Base-by-base conservation (phyloP, 202 grass and related monocot species). In the Saccharum hybrid region DNA sequence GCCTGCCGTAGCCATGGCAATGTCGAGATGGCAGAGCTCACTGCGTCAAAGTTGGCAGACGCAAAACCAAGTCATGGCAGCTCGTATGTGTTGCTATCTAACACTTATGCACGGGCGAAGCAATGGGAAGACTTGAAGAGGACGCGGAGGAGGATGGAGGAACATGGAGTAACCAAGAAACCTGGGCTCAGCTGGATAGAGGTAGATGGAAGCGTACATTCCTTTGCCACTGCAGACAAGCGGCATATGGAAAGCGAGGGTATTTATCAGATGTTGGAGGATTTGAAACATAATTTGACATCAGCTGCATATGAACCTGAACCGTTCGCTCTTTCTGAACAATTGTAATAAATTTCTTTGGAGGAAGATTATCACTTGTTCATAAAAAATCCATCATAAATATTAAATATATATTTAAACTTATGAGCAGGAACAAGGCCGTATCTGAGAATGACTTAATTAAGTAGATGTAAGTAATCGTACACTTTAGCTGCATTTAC, bases 111-210 rank as follows among this genome's bases (percentile, higher is more conserved):
- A 45, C 46, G 45, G 11, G 84, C 74, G 8, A 82, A 87, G 42
- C 79, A 83, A 61, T 94, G 88, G 92, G 72, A 65, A 6, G 81
- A 89, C 21, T 83, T 79, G 19, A 86, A 73, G 86, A 83, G 61
- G 72, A 79, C 89, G 1, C 90, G 92, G 78, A 83, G 52, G 56
- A 78, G 40, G 45, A 89, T 91, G 92, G 87, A 89, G 57, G 54
- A 74, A 18, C 61, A 61, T 23, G 56, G 77, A 19, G 81, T 85
- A 18, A 26, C 57, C 5, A 94, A 91, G 84, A 81, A 78, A 60
- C 86, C 85, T 72, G 89, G 88, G 12, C 82, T 86, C 8, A 91
- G 89, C 73, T 88, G 81, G 83, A 88, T 89, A 16, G 81, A 94
- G 76, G 10, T 91, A 66, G 82, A 94, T 77, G 86, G 86, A 34